These are phyloP conservation scores for Pichia sp. DNA, from an alignment of 1,139 yeast genomes.

Conservation along the genomic window DNA sequence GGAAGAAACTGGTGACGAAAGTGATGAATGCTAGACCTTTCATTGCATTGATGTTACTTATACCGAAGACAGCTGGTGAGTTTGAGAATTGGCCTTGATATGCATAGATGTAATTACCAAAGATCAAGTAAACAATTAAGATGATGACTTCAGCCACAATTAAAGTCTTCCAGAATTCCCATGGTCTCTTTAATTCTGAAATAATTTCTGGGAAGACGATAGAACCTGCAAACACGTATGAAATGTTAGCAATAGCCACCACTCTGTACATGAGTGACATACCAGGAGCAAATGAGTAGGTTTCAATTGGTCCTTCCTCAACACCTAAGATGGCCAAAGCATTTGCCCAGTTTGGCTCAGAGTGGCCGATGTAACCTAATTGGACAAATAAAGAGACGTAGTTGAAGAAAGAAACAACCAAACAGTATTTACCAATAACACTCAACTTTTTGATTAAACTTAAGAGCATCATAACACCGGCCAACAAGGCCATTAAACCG, in stretches of 20 bases:
- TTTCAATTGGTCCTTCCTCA: slow-evolving; percentile 27
- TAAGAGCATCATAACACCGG: slow-evolving; percentile 38
- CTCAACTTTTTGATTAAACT: slow-evolving; percentile 39
- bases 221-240: slow-evolving; percentile 49
- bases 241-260: slow-evolving; percentile 41
- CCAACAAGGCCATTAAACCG: slow-evolving; percentile 39
- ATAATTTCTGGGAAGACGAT: slow-evolving; percentile 44
- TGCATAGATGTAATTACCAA: slow-evolving; percentile 41
- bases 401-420: slow-evolving; percentile 39
- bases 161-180: slow-evolving; percentile 47
- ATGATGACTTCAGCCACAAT: slow-evolving; percentile 39
- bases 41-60: slow-evolving; percentile 36
- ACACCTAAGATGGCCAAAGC: slow-evolving; percentile 30
- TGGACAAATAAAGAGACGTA: slow-evolving; percentile 41
- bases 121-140: slow-evolving; percentile 37
- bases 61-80: slow-evolving; percentile 44
- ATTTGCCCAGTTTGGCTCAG: slow-evolving; percentile 37
- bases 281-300: slow-evolving; percentile 16
- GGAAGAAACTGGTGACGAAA: slow-evolving; percentile 39
- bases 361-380: slow-evolving; percentile 37
- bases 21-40: slow-evolving; percentile 39
- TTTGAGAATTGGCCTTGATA: slow-evolving; percentile 44
- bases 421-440: slow-evolving; percentile 34
- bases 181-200: slow-evolving; percentile 47
- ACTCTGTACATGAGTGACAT: slow-evolving; percentile 32